Conservation (phyloP, 805 yeast genomes). For the Geotrichum ghanense region DNA sequence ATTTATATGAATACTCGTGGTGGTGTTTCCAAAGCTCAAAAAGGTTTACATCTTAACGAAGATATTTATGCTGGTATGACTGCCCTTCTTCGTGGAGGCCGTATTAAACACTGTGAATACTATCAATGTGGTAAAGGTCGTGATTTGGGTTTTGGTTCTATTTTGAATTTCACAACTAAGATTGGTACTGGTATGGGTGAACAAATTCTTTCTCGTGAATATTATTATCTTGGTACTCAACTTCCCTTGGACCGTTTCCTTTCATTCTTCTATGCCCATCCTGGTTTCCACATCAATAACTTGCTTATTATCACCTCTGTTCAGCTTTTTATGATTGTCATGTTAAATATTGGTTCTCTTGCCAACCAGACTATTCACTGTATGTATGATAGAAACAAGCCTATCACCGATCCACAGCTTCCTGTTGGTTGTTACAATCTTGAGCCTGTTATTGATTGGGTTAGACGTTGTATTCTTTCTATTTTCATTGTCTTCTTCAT, state of each 20-base stretch:
- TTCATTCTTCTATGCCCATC: constrained; percentile 92
- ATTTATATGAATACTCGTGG: constrained; percentile 92
- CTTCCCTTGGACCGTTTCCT: constrained; percentile 81
- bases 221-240: constrained; percentile 81
- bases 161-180: constrained; percentile 85
- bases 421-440: constrained; percentile 84
- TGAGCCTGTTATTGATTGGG: constrained; percentile 84
- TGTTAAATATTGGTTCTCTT: constrained; percentile 71
- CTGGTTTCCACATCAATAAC: constrained; percentile 91
- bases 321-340: constrained; percentile 72
- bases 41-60: constrained; percentile 84
- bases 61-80: constrained; percentile 95
- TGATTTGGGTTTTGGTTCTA: constrained; percentile 87
- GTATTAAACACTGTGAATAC: constrained; percentile 90
- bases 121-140: constrained; percentile 96
- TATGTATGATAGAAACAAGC: constrained; percentile 49
- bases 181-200: constrained; percentile 99
- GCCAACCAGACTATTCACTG: constrained; percentile 64
- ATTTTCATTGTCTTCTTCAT: constrained; percentile 89
- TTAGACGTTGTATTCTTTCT: constrained; percentile 77
- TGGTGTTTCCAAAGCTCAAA: constrained; percentile 91
- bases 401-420: constrained; percentile 58
- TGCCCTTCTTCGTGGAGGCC: constrained; percentile 80
- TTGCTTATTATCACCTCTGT: constrained; percentile 77
- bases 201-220: constrained; percentile 83